Conservation (phyloP, 495 filamentous ascomycete species). For the Aspergillus incahuasiensis region DNA sequence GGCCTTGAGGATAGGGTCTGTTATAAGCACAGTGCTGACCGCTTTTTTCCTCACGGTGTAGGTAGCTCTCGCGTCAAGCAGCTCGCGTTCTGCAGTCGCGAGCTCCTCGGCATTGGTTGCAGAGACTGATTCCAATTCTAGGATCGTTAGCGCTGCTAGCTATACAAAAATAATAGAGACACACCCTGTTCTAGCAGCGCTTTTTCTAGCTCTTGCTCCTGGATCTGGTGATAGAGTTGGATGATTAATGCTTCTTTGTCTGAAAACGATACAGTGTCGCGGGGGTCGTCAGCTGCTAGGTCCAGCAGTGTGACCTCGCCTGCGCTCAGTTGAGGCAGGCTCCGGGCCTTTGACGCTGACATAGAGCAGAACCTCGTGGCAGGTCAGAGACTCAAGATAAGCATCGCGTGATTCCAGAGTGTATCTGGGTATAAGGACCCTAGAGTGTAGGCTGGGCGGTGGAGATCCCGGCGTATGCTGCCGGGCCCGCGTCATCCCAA, state of each 20-base stretch:
- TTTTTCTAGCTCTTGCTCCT: constrained; percentile 66
- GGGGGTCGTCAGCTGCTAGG: constrained; percentile 38
- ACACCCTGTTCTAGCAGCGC: constrained; percentile 57
- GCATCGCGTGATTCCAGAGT: constrained; percentile 29
- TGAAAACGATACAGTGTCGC: constrained; percentile 52
- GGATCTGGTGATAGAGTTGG: constrained; percentile 62
- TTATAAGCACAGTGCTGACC: constrained; percentile 60
- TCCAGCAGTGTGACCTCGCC: constrained; percentile 36
- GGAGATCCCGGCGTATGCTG: constrained; percentile 12
- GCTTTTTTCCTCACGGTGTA: constrained; percentile 64
- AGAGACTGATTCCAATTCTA: constrained; percentile 30
- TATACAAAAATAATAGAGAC: neutral
- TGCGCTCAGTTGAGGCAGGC: constrained; percentile 33
- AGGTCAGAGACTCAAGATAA: constrained; percentile 13
- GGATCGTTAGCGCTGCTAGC: neutral
- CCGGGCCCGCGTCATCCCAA: constrained; percentile 18
- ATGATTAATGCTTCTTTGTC: constrained; percentile 58
- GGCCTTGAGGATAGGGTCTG: constrained; percentile 70
- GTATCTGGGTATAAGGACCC: neutral
- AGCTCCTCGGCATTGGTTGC: constrained; percentile 48
- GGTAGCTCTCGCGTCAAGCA: constrained; percentile 62
- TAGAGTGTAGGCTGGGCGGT: constrained; percentile 13
- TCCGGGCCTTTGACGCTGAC: constrained; percentile 33
- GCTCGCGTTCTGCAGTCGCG: constrained; percentile 54
- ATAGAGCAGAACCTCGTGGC: constrained; percentile 34